A percentile compares a stretch with the other conserved stretches of the same genome.
Evolutionary conservation across 352 stramenopile species (phyloP).

Genomic region (Globisporangium spiculum): DNA sequence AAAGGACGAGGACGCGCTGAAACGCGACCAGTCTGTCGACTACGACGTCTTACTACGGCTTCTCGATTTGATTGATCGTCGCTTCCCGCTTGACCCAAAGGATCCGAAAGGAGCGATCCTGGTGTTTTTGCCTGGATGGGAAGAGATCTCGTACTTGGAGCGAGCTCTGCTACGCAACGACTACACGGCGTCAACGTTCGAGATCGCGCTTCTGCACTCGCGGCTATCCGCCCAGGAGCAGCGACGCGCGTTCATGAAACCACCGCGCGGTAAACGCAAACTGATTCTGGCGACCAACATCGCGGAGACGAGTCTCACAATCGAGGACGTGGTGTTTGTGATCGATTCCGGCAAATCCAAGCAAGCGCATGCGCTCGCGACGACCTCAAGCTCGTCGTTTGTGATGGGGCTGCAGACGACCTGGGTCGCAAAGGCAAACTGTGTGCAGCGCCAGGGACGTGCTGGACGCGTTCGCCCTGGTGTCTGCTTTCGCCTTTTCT

Average conservation of each 20-base stretch:
- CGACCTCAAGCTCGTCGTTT: conserved; percentile 74
- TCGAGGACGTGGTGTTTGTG: conserved; percentile 93
- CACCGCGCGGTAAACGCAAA: conserved; percentile 62
- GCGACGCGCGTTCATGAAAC: conserved; percentile 61
- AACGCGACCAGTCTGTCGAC: conserved; percentile 65
- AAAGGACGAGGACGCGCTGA: conserved; percentile 57
- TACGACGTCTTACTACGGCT: conserved; percentile 67
- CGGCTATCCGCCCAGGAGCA: conserved; percentile 70
- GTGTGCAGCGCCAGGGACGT: conserved; percentile 89
- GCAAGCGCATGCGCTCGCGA: conserved; percentile 61
- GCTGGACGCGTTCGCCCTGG: conserved; percentile 92
- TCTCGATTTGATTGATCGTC: conserved; percentile 54
- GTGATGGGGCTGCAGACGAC: conserved; percentile 89
- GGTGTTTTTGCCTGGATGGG: conserved; percentile 81
- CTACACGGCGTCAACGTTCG: conserved; percentile 47
- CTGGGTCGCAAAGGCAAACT: conserved; percentile 82
- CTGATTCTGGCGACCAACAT: conserved; percentile 94
- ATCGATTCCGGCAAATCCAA: conserved; percentile 86
- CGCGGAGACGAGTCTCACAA: conserved; percentile 95
- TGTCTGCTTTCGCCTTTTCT: conserved; percentile 90
- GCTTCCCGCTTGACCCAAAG: conserved; percentile 42
- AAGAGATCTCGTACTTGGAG: conserved; percentile 83
- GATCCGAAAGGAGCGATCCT: conserved; percentile 69
- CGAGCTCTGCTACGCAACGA: conserved; percentile 52
- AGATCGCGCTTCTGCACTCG: conserved; percentile 75